Evolutionary conservation across 495 filamentous ascomycete genomes (phyloP), one percentile per base, ranked within the genome.

Genomic region (Daldinia bambusicola): DNA sequence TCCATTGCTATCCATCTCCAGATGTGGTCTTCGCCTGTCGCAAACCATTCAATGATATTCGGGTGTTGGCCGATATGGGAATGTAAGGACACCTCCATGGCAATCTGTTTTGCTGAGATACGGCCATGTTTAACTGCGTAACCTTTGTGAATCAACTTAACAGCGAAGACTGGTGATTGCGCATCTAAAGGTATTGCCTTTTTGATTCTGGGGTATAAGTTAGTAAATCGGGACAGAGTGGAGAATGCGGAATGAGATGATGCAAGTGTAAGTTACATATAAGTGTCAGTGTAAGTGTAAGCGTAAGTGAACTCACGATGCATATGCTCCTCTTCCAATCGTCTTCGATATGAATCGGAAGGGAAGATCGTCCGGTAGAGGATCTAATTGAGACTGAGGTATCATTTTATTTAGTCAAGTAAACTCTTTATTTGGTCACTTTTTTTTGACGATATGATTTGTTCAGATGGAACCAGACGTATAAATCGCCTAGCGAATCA

Each of bases 1-100:
- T 99, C 95, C 94, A 99, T 98, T 13, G 93, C 94, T 74, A 99
- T 97, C 95, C 95, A 99, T 72, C 89, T 86, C 96, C 96, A 99
- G n/a, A 89, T 80, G 2, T 83, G 77, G 76, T 99, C 94, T 77
- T 98, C 93, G 57, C 93, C 95, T 3, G 88, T 90, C 36, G 89
- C 88, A 71, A 94, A 94, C 84, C 93, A 98, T 73, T 91, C 89
- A 70, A 99, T 97, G 59, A 99, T 90, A 79, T 98, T 98, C 51
- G 89, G 86, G 77, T 99, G 95, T 65, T 92, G 90, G 40, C 91
- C 91, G 51, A 97, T 90, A 74, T 94, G 89, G 38, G 86, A 88
- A 80, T 99, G 95, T 7, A 98, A 87, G 9, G 90, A 92, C 36
- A 94, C 89, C 80, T 99, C 95, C 82, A 96, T 89, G 65, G 87